Evolutionary conservation across 2,329 filamentous ascomycete genomes (phyloP).

Genomic region (Blastomyces gilchristii): DNA sequence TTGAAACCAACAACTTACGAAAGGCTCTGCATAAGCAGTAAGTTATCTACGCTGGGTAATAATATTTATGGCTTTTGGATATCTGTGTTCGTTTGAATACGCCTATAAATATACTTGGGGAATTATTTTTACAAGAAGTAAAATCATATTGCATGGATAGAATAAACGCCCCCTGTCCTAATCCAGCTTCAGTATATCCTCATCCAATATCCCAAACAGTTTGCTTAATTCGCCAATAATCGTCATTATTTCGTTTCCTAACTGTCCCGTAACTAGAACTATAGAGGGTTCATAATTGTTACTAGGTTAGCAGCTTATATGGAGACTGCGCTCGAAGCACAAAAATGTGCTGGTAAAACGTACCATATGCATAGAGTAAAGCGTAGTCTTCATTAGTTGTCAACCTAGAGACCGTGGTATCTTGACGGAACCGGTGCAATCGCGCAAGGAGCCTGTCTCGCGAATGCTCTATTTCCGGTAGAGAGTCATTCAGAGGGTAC

Average conservation of each 20-base stretch:
- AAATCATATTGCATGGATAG: neutral
- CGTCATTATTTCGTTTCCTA: constrained; percentile 46
- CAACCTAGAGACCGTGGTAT: constrained; percentile 42
- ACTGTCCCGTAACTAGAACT: constrained; percentile 54
- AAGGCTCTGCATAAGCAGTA: neutral
- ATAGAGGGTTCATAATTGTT: constrained; percentile 10
- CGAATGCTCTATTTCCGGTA: constrained; percentile 71
- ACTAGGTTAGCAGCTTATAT: neutral
- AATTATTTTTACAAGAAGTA: neutral
- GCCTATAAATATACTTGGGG: neutral
- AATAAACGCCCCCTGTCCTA: constrained; percentile 18
- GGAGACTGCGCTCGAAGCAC: neutral
- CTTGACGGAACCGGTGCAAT: constrained; percentile 75
- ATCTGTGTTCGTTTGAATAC: neutral
- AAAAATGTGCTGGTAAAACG: constrained; percentile 20
- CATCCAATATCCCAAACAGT: constrained; percentile 51
- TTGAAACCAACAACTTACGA: neutral
- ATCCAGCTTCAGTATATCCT: constrained; percentile 50
- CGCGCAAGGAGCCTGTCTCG: constrained; percentile 76
- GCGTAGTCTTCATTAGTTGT: constrained; percentile 62
- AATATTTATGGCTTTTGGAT: neutral
- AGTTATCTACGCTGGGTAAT: neutral
- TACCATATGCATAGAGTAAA: constrained; percentile 80
- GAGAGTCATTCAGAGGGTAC: constrained; percentile 79
- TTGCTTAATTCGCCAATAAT: constrained; percentile 47